Evolutionary conservation across 2,329 filamentous ascomycete genomes (phyloP), one percentile per base, ranked within the genome.

Genomic region (Arthrobotrys musiformis): DNA sequence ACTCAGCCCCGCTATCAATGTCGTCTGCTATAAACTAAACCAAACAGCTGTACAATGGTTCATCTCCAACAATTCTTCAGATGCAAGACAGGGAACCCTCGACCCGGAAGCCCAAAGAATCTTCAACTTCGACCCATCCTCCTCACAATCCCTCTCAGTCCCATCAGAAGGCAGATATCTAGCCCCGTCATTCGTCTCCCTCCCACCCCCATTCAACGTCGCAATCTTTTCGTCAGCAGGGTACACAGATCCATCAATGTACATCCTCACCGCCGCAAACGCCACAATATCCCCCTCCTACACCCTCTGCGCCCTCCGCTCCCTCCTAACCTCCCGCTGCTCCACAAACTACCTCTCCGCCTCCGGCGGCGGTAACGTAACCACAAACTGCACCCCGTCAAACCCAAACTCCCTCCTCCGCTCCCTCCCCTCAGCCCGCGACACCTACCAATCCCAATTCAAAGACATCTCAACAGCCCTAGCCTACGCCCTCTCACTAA

Each of bases 1-100:
- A 0, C 88, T 91, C 0, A 91, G 90, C 0, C 92, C 92, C 0
- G 86, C 88, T 0, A 83, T 94, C 50, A 93, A 94, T 78, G 90
- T 92, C 0, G 83, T 93, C 33, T 95, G 92, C 79, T 90, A 87
- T 0, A 91, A 91, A 46, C 85, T 93, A 85, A 86, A 58, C 30
- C 46, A 40, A 28, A 50, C 72, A 7, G 52, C 64, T 4, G 72
- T 50, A 9, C 64, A 50, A 26, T 76, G 72, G 72, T 76, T 76
- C 30, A 70, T 76, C 24, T 30, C 72, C 4, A 64, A 60, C 17
- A 66, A 70, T n/a, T 82, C 83, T 73, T 63, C 79, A 2, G 81
- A 81, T 3, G 80, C 46, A 3, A 83, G 82, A 80, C 79, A 80
- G 15, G 13, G 54, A 22, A 68, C 72, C 40, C 56, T 76, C 37